Base-by-base conservation (phyloP, 768 basidiomycete genomes). In the Paxillus ammoniavirescens region DNA sequence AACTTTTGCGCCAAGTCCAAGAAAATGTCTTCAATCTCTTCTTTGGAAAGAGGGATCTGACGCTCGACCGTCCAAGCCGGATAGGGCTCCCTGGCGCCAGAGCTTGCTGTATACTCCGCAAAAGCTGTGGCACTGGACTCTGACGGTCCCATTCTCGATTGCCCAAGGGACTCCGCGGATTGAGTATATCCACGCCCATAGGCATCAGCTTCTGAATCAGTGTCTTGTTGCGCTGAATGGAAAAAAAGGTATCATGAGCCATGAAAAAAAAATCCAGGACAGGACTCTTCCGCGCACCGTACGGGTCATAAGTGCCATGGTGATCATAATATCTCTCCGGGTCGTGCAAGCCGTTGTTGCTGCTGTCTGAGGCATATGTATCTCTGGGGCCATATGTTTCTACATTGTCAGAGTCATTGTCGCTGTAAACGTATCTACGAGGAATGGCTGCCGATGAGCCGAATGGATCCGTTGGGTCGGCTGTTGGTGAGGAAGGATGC, bases 11-110 rank as follows among this genome's bases (percentile, higher is more conserved):
- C 88, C 33, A 99, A 80, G 76, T 98, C 97, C 47, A 98, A 82
- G 68, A 98, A 92, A 47, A 99, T 92, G 67, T 99, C 97, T 70
- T 98, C 96, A 52, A 98, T 98, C 76, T 98, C 97, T 72, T 99
- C 97, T 77, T 98, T 98, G 17, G 93, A 95, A 13, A 99, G 77
- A n/a, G 96, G 96, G 56, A 98, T 97, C 60, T 90, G 86, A 13
- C 91, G 86, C 48, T 98, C 97, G 38, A 84, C 72, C 9, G 84
- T 86, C 97, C 97, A 99, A 1, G 96, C 93, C 0, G 96, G 91
- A 66, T 98, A 98, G 37, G 93, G 84, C 62, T 98, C 94, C 44
- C 85, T 82, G 5, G 67, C 80, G 50, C 82, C 82, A 30, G 76
- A 72, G 3, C 80, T 70, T 12, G 77, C 75, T 36, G 72, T 72